phyloP scores from a whole-genome alignment of 768 basidiomycete genomes.

The Russula earlei region DNA sequence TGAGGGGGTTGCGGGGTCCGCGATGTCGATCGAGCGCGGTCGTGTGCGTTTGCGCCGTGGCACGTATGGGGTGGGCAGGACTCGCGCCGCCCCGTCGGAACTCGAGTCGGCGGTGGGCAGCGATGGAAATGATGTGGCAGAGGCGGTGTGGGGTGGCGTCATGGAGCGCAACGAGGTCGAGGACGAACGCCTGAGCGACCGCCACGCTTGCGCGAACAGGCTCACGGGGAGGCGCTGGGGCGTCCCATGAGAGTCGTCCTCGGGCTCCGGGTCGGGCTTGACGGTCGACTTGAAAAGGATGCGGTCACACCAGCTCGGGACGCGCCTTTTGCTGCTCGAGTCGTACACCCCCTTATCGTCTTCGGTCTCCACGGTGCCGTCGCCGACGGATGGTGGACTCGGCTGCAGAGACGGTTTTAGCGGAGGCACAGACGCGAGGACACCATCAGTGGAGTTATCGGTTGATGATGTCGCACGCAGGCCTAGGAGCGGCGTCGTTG shows the following conservation, averaged over 20 bases:
- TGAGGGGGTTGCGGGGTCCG: background rate
- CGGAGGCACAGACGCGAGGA: background rate
- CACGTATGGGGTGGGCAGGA: slow-evolving; percentile 1
- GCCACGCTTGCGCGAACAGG: slow-evolving; percentile 21
- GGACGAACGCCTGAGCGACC: slow-evolving; percentile 13
- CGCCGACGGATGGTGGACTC: slow-evolving; percentile 15
- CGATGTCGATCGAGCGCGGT: slow-evolving; percentile 14
- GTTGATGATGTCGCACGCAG: background rate
- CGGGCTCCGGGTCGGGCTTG: slow-evolving; percentile 35
- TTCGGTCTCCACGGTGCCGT: slow-evolving; percentile 32
- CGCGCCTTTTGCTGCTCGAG: slow-evolving; percentile 70
- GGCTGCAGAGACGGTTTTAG: background rate
- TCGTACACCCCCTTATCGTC: slow-evolving; percentile 66
- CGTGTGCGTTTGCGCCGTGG: slow-evolving; percentile 10
- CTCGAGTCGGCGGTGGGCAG: background rate
- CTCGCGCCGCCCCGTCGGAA: background rate
- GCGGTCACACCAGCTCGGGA: slow-evolving; percentile 85
- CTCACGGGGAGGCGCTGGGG: slow-evolving; percentile 25
- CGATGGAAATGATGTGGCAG: background rate
- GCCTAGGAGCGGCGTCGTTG: slow-evolving; percentile 11
- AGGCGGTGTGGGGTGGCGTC: background rate
- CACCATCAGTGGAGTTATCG: background rate
- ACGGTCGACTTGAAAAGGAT: slow-evolving; percentile 76
- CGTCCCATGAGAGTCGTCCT: slow-evolving; percentile 28
- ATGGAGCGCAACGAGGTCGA: slow-evolving; percentile 9